phyloP scores from a whole-genome alignment of 768 basidiomycete species.

The Kwoniella bestiolae region DNA sequence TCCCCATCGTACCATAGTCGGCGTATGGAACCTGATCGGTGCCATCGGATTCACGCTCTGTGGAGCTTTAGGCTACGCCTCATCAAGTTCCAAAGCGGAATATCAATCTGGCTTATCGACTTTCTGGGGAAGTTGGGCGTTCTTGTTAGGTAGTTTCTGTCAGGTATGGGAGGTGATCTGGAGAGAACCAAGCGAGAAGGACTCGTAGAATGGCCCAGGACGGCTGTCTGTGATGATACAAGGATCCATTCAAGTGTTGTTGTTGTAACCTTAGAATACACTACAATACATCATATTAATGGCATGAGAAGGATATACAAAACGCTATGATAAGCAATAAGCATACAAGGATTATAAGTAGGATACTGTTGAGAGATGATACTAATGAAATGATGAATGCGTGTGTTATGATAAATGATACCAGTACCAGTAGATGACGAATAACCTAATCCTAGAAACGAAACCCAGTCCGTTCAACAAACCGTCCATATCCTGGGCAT shows the following conservation, averaged over 20 bases:
- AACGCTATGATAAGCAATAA: not conserved
- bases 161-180: constrained; percentile 63
- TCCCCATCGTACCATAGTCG: constrained; percentile 50
- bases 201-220: not conserved
- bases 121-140: constrained; percentile 66
- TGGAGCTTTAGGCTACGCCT: constrained; percentile 64
- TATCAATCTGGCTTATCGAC: constrained; percentile 66
- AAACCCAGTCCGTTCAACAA: too few species aligned
- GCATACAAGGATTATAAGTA: not conserved
- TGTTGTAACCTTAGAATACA: not conserved
- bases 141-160: constrained; percentile 66
- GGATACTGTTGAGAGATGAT: not conserved
- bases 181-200: constrained; percentile 24
- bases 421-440: not conserved
- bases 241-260: not conserved
- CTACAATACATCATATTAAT: constrained; percentile 2
- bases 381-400: not conserved
- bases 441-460: not conserved
- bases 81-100: constrained; percentile 54
- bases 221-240: too few species aligned
- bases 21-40: constrained; percentile 67
- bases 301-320: not conserved
- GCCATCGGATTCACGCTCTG: constrained; percentile 66
- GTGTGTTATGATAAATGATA: not conserved
- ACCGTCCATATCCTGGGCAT: too few species aligned